These are phyloP conservation scores for Globisporangium recalcitrans DNA, from an alignment of 352 stramenopile genomes.

Conservation along the genomic window DNA sequence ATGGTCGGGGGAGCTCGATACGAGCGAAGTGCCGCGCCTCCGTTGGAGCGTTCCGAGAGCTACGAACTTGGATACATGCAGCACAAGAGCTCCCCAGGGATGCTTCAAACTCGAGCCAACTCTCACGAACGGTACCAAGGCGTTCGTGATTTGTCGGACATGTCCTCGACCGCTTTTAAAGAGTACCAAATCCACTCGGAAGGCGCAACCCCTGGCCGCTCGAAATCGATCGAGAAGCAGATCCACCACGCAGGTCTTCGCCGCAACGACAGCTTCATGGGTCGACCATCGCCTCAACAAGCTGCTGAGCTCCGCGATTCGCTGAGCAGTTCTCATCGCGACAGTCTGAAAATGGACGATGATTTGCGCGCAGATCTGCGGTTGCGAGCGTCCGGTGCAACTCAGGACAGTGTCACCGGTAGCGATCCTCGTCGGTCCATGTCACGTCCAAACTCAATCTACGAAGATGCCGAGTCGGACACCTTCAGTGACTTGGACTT, in stretches of 20 bases:
- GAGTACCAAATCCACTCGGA: constrained; percentile 45
- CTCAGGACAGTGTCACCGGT: constrained; percentile 28
- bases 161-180: constrained; percentile 59
- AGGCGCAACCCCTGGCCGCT: constrained; percentile 13
- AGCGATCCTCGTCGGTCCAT: constrained; percentile 17
- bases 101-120: not conserved
- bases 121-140: constrained; percentile 30
- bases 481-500: constrained; percentile 77
- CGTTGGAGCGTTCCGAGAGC: not conserved
- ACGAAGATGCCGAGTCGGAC: constrained; percentile 50
- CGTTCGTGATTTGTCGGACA: constrained; percentile 46
- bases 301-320: constrained; percentile 6
- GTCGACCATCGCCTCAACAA: constrained; percentile 16
- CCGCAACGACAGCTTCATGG: constrained; percentile 18
- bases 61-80: constrained; percentile 11
- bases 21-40: not conserved
- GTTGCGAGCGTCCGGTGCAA: constrained; percentile 9
- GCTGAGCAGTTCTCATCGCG: constrained; percentile 6
- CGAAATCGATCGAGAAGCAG: constrained; percentile 10
- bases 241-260: not conserved
- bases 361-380: not conserved
- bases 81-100: constrained; percentile 11
- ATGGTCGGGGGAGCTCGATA: not conserved
- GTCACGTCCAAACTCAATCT: constrained; percentile 44
- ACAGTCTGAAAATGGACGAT: constrained; percentile 3